phyloP scores from a whole-genome alignment of 768 basidiomycete species.

The Lactarius hatsudake region DNA sequence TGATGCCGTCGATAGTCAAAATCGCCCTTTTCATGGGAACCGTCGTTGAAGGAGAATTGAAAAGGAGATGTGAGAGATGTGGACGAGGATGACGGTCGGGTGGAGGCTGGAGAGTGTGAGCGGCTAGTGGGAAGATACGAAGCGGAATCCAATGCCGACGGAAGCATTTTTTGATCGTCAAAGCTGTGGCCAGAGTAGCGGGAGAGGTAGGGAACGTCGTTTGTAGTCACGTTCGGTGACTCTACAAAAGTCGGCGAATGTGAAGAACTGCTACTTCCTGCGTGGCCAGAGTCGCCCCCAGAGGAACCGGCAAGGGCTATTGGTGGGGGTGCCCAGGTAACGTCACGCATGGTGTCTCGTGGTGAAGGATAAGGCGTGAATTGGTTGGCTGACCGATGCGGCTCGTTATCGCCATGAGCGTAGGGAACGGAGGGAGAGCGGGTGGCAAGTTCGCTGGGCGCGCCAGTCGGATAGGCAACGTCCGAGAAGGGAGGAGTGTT shows the following conservation, averaged over 20 bases:
- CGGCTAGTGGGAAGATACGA: slow-evolving; percentile 67
- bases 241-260: slow-evolving; percentile 55
- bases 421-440: slow-evolving; percentile 50
- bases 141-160: slow-evolving; percentile 49
- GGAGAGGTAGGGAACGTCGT: slow-evolving; percentile 47
- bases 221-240: slow-evolving; percentile 51
- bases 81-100: slow-evolving; percentile 60
- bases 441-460: slow-evolving; percentile 40
- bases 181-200: slow-evolving; percentile 38
- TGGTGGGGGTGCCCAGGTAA: slow-evolving; percentile 30
- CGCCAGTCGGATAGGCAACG: slow-evolving; percentile 43
- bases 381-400: slow-evolving; percentile 52
- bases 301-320: slow-evolving; percentile 37
- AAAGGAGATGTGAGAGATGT: slow-evolving; percentile 64
- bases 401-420: slow-evolving; percentile 35
- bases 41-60: slow-evolving; percentile 62
- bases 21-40: slow-evolving; percentile 56
- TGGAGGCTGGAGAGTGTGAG: slow-evolving; percentile 66
- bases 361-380: slow-evolving; percentile 41
- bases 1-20: slow-evolving; percentile 66
- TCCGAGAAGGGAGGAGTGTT: slow-evolving; percentile 45
- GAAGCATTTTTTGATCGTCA: slow-evolving; percentile 57
- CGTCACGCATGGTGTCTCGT: slow-evolving; percentile 31
- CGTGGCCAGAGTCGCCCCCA: slow-evolving; percentile 42
- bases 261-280: slow-evolving; percentile 43